phyloP scores from a whole-genome alignment of 176 grass and related monocot species.

The Metroxylon sagu region DNA sequence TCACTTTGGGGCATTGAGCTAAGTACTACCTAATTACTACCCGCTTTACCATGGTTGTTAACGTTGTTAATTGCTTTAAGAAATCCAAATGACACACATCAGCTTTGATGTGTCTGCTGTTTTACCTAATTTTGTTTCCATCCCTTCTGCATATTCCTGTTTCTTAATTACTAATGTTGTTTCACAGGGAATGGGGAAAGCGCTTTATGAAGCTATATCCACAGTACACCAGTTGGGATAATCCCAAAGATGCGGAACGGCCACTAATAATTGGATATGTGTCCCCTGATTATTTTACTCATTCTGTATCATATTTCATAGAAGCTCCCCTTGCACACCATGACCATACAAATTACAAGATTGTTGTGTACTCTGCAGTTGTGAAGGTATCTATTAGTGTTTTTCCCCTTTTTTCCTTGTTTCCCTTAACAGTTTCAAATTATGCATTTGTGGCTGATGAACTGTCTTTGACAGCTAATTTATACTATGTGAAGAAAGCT shows the following conservation, averaged over 20 bases:
- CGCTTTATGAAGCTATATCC: conserved; percentile 80
- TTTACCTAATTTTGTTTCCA: too few relatives aligned
- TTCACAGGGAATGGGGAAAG: conserved; percentile 86
- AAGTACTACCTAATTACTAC: too few relatives aligned
- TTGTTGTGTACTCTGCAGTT: conserved; percentile 90
- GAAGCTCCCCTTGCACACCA: conserved; percentile 86
- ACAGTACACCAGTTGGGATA: conserved; percentile 86
- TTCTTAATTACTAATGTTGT: not conserved
- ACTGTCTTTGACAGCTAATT: too few relatives aligned
- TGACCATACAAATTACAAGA: conserved; percentile 73
- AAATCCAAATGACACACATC: too few relatives aligned
- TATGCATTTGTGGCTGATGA: too few relatives aligned
- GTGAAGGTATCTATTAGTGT: conserved; percentile 59
- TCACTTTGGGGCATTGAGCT: too few relatives aligned
- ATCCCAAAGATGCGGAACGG: conserved; percentile 68
- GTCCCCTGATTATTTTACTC: conserved; percentile 98
- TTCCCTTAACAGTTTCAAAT: too few relatives aligned
- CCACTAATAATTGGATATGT: conserved; percentile 80
- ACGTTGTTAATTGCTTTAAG: too few relatives aligned
- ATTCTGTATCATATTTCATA: conserved; percentile 98
- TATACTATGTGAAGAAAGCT: too few relatives aligned
- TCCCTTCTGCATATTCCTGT: not conserved
- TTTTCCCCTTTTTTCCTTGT: too few relatives aligned
- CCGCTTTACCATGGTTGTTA: too few relatives aligned
- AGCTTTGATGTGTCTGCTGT: too few relatives aligned